Base-by-base conservation (phyloP, 2,329 filamentous ascomycete genomes). In the Phaeosphaeria sp. region DNA sequence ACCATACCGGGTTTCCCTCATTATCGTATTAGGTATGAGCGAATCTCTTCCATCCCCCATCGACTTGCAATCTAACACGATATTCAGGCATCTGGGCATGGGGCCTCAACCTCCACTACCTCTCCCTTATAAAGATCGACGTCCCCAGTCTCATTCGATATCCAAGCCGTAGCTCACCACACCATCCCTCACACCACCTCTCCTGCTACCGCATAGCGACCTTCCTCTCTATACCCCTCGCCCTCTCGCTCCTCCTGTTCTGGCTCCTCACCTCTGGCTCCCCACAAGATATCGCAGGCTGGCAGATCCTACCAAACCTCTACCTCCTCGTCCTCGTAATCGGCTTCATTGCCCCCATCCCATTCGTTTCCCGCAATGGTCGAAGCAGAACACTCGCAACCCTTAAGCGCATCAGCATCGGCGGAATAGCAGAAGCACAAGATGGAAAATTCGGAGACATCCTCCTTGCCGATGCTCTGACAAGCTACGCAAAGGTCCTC, bases 391-490 rank as follows among this genome's bases (percentile, higher is more conserved):
- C 97, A 44, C 85, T 96, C 47, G 79, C 85, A 11, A 94, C 88
- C 0, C 81, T 98, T 46, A 87, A 87, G 59, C 89, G 95, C 55
- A 88, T 98, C 59, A 87, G 87, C 67, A 81, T 97, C 44, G 95
- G 95, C 22, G 93, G 94, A 0, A 84, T 99, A 22, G 94, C 95
- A 15, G 89, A 94, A 77, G 83, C 91, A 0, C 87, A 91, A 66
- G 91, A 97, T 77, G 93, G 94, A 54, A 97, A 96, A 73, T 98
- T 98, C 71, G 94, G 92, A 55, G 95, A 99, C 74, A 90, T 98
- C 52, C 80, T 99, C 57, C 86, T 99, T 18, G 93, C 95, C 33
- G 95, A 99, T 84, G 94, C 93, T 54, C 80, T 98, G 67, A 99
- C 95, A 43, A 96, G 91, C 71, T 99, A 98, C 76, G 90, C 94